A percentile compares a stretch with the other conserved stretches of the same genome.
Evolutionary conservation across 192 early-diverging fungal genomes (phyloP).

Genomic region (Gryganskiella cystojenkinii): DNA sequence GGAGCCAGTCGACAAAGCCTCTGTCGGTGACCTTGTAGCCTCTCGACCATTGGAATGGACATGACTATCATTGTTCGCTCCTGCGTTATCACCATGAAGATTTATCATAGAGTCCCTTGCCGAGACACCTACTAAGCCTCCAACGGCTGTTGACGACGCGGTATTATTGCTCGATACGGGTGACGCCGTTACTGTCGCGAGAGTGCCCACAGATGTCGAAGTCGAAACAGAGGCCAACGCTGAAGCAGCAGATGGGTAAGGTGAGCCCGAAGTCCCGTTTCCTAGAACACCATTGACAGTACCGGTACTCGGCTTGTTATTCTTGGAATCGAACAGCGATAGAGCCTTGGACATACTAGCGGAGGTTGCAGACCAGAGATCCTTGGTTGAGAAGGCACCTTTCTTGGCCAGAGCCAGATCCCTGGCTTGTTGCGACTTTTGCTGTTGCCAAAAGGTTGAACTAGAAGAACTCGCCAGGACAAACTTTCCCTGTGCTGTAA

Average conservation of each 20-base stretch:
- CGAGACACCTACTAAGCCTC: background rate
- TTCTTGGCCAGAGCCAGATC: slow-evolving; percentile 29
- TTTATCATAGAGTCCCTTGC: slow-evolving; percentile 6
- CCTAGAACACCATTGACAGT: background rate
- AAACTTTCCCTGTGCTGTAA: slow-evolving; percentile 49
- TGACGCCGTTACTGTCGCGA: slow-evolving; percentile 7
- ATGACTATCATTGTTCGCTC: background rate
- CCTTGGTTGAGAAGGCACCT: slow-evolving; percentile 41
- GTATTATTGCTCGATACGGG: too few relatives aligned
- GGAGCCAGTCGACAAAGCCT: slow-evolving; percentile 26
- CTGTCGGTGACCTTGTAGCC: slow-evolving; percentile 23
- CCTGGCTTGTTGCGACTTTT: slow-evolving; percentile 31
- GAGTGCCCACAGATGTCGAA: slow-evolving; percentile 14
- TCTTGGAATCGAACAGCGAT: slow-evolving; percentile 35
- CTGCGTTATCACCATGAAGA: background rate
- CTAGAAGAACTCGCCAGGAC: slow-evolving; percentile 27
- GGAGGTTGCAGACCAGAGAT: slow-evolving; percentile 51
- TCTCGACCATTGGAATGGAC: slow-evolving; percentile 9
- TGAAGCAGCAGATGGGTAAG: slow-evolving; percentile 16
- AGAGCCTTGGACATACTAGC: slow-evolving; percentile 50
- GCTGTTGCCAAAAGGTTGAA: slow-evolving; percentile 47
- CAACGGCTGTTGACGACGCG: background rate
- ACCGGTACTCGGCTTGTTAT: slow-evolving; percentile 1
- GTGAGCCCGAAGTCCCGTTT: background rate
- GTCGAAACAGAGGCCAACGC: slow-evolving; percentile 26